Conservation (phyloP, 306 rosid species). For the Bauhinia variegata region DNA sequence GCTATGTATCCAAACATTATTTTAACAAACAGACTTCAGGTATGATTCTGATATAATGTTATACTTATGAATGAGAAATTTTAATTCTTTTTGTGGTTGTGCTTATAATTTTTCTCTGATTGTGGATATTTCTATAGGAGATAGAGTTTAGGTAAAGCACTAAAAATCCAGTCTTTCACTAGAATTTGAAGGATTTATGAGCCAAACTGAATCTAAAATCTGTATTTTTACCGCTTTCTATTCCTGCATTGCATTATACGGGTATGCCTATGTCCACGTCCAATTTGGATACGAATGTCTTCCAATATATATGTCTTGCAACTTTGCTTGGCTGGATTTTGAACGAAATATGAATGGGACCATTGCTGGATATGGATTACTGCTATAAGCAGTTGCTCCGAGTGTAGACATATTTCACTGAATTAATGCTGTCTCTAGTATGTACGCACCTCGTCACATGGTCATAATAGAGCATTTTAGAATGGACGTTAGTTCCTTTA, state of each 20-base stretch:
- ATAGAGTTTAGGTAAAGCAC: neutral
- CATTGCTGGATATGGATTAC: conserved; percentile 9
- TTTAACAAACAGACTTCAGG: conserved; percentile 98
- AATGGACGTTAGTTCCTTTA: no score
- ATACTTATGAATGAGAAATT: no score
- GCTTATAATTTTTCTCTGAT: conserved; percentile 30
- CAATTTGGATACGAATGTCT: conserved; percentile 2
- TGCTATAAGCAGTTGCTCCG: neutral
- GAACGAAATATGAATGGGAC: neutral
- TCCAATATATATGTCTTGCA: neutral
- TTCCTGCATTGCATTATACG: neutral
- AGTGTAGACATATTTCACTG: neutral
- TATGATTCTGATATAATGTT: conserved; percentile 36
- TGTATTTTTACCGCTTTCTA: conserved; percentile 9
- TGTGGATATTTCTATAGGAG: conserved; percentile 21
- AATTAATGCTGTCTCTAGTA: conserved; percentile 11
- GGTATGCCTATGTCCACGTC: neutral
- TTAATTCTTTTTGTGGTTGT: neutral
- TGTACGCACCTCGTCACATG: neutral
- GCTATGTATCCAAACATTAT: conserved; percentile 99
- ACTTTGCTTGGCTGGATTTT: conserved; percentile 20
- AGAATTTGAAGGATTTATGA: neutral
- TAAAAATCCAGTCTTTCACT: conserved; percentile 11
- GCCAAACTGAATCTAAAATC: neutral
- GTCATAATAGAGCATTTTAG: no score